phyloP scores from a whole-genome alignment of 352 stramenopile species.

The Pythium scleroteichum region DNA sequence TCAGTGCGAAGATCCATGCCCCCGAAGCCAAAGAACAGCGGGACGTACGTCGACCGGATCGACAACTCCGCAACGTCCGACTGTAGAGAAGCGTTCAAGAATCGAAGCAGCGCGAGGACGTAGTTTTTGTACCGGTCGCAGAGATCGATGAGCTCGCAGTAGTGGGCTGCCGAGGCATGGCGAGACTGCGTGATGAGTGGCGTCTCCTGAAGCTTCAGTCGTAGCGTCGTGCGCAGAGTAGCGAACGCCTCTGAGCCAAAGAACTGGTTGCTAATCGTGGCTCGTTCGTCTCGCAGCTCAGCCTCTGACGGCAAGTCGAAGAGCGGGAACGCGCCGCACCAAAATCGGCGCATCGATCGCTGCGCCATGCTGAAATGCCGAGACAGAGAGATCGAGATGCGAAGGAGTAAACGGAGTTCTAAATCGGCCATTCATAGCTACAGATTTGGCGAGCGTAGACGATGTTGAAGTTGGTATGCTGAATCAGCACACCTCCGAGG shows the following conservation, averaged over 20 bases:
- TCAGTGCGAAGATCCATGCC: constrained; percentile 36
- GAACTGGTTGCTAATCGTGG: constrained; percentile 16
- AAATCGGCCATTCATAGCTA: background rate
- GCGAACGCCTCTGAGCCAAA: constrained; percentile 26
- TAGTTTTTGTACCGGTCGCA: constrained; percentile 43
- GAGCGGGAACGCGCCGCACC: constrained; percentile 47
- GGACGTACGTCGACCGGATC: constrained; percentile 24
- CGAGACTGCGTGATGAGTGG: constrained; percentile 34
- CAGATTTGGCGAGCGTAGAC: no score
- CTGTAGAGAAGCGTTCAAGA: constrained; percentile 7
- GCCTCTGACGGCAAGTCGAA: constrained; percentile 35
- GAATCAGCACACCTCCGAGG: no score
- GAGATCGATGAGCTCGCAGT: constrained; percentile 34
- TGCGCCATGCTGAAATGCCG: background rate
- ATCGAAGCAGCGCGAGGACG: constrained; percentile 42
- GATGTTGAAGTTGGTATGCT: no score
- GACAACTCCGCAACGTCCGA: no score
- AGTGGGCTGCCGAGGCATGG: constrained; percentile 11
- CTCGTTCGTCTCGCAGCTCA: constrained; percentile 24
- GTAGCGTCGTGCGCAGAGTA: constrained; percentile 21
- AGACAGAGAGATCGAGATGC: background rate
- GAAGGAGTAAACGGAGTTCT: no score
- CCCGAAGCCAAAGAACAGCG: constrained; percentile 52
- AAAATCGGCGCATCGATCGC: constrained; percentile 30
- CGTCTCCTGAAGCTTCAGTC: constrained; percentile 52